Evolutionary conservation across 2,329 filamentous ascomycete genomes (phyloP).

Genomic region (Claviceps cyperi): DNA sequence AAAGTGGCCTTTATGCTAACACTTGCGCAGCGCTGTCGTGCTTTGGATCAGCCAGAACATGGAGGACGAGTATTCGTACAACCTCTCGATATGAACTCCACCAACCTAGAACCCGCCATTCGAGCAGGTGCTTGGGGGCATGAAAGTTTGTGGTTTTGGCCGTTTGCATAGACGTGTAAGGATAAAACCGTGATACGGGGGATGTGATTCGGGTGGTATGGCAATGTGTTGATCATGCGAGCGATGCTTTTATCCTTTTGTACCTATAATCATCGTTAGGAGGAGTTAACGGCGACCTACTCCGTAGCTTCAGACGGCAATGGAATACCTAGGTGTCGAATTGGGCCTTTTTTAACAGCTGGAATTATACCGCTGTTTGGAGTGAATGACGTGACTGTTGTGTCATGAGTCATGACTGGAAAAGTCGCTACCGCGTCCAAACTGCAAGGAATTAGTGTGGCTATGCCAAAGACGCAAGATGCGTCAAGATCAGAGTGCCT

Average conservation of each 20-base stretch:
- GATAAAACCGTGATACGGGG: not conserved
- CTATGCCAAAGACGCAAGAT: too few relatives aligned
- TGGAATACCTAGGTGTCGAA: not conserved
- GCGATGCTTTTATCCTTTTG: not conserved
- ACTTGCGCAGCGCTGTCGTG: slow-evolving; percentile 37
- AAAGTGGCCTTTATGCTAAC: slow-evolving; percentile 7
- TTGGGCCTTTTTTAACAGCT: not conserved
- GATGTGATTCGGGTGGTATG: not conserved
- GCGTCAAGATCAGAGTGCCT: too few relatives aligned
- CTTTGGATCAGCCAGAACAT: slow-evolving; percentile 59
- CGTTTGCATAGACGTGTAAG: not conserved
- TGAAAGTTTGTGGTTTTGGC: not conserved
- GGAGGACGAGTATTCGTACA: slow-evolving; percentile 59
- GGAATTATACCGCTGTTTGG: not conserved
- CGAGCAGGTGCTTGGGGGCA: too few relatives aligned
- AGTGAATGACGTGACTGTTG: not conserved
- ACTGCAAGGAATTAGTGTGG: too few relatives aligned
- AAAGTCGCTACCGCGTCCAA: too few relatives aligned
- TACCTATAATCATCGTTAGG: not conserved
- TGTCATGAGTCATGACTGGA: too few relatives aligned
- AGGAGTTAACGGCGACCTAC: not conserved
- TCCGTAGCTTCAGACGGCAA: not conserved
- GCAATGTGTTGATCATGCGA: not conserved
- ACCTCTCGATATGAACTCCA: slow-evolving; percentile 34
- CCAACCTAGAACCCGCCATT: too few relatives aligned